A percentile compares a stretch with the other conserved stretches of the same genome.
Evolutionary conservation across 2,329 filamentous ascomycete species (phyloP).

Genomic region (Dendrostoma leiphaemia): DNA sequence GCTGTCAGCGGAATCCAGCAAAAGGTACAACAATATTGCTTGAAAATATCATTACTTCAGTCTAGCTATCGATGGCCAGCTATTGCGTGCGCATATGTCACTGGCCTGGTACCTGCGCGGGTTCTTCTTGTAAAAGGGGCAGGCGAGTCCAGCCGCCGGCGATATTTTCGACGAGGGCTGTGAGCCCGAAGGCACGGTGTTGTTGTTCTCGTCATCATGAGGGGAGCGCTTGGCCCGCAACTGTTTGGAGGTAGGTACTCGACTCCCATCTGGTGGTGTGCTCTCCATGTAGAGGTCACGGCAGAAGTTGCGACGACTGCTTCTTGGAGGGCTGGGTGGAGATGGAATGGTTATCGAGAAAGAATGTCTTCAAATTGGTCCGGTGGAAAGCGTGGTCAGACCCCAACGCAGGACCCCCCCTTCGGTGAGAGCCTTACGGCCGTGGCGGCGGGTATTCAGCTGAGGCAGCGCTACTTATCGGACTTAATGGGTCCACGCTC

Average conservation of each 20-base stretch:
- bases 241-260: neutral
- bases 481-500: too few species aligned
- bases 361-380: too few species aligned
- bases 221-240: neutral
- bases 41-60: neutral
- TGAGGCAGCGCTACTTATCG: too few species aligned
- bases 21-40: neutral
- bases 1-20: neutral
- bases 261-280: neutral
- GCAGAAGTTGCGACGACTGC: neutral
- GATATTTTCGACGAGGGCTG: neutral
- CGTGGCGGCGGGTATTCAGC: too few species aligned
- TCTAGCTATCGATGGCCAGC: neutral
- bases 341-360: neutral
- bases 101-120: neutral
- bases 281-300: neutral
- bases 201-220: neutral
- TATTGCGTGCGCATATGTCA: neutral
- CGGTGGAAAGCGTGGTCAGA: neutral
- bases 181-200: neutral
- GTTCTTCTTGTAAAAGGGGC: neutral
- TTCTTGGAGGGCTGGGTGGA: neutral
- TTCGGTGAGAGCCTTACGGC: neutral
- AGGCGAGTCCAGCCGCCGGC: neutral
- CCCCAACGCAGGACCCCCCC: neutral